A percentile compares a stretch with the other conserved stretches of the same genome.
Evolutionary conservation across 169 alveolate genomes (phyloP).

Genomic region (Cryptosporidium tyzzeri): DNA sequence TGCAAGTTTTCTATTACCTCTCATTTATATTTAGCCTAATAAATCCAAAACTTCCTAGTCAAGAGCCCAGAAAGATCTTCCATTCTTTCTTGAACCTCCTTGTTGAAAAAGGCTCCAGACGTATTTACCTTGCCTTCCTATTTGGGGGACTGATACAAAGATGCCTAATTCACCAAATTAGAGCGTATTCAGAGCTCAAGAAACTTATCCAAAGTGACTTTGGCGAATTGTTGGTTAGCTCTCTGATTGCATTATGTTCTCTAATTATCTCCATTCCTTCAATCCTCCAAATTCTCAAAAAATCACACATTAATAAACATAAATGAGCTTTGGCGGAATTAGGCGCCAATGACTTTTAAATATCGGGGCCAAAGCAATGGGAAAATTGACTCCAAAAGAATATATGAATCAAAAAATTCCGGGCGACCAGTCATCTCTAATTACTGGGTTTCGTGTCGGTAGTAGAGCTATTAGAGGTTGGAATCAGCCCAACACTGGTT

Average conservation of each 20-base stretch:
- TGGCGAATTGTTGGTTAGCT: not conserved
- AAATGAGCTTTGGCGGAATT: conserved; percentile 9
- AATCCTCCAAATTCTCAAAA: not conserved
- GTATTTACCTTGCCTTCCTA: conserved; percentile 1
- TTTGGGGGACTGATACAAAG: conserved; percentile 51
- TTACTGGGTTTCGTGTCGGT: conserved; percentile 53
- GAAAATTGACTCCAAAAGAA: not conserved
- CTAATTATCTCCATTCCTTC: conserved; percentile 5
- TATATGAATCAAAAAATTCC: conserved; percentile 24
- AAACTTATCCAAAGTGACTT: not conserved
- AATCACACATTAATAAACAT: conserved; percentile 2
- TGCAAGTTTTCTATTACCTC: conserved; percentile 16
- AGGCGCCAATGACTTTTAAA: conserved; percentile 1
- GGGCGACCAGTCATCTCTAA: conserved; percentile 46
- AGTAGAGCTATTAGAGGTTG: conserved; percentile 44
- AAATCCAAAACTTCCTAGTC: not conserved
- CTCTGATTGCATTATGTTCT: conserved; percentile 2
- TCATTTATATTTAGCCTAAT: not conserved
- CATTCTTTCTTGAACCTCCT: not conserved
- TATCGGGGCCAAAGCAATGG: not conserved
- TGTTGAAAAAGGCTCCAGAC: conserved; percentile 32
- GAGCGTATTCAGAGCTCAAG: not conserved
- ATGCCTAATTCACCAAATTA: not conserved
- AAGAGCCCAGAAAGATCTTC: not conserved
- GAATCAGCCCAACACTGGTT: conserved; percentile 1